Conservation (phyloP, 2,329 filamentous ascomycete species). For the Exserohilum rostratum region DNA sequence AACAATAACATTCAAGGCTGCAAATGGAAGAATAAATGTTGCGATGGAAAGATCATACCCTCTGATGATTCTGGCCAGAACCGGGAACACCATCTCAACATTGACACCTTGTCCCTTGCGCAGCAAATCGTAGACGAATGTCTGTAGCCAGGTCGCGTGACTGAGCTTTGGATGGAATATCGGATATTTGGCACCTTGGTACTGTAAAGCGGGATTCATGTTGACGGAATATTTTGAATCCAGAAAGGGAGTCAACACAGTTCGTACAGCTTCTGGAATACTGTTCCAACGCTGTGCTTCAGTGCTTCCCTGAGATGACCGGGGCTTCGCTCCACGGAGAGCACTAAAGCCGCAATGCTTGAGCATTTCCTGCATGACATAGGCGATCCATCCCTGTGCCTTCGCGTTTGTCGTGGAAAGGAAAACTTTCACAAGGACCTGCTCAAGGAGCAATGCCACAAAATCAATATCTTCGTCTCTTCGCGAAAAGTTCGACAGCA, state of each 20-base stretch:
- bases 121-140: slow-evolving; percentile 81
- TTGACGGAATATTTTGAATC: slow-evolving; percentile 80
- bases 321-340: slow-evolving; percentile 58
- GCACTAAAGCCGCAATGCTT: slow-evolving; percentile 74
- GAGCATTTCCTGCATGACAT: slow-evolving; percentile 90
- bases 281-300: slow-evolving; percentile 76
- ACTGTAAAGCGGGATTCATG: slow-evolving; percentile 36
- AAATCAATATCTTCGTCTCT: slow-evolving; percentile 83
- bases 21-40: slow-evolving; percentile 86
- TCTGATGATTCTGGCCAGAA: slow-evolving; percentile 80
- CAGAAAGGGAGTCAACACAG: slow-evolving; percentile 85
- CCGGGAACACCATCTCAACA: slow-evolving; percentile 77
- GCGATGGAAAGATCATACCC: slow-evolving; percentile 86
- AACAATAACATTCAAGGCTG: slow-evolving; percentile 81
- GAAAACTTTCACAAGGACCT: slow-evolving; percentile 90
- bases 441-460: slow-evolving; percentile 80
- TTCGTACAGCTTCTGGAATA: slow-evolving; percentile 77
- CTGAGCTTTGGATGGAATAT: slow-evolving; percentile 72
- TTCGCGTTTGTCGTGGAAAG: slow-evolving; percentile 86
- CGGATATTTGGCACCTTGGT: slow-evolving; percentile 64
- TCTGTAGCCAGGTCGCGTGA: slow-evolving; percentile 82
- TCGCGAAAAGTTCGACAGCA: slow-evolving; percentile 83
- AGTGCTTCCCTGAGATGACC: slow-evolving; percentile 60
- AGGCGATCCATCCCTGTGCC: slow-evolving; percentile 89
- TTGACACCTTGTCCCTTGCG: slow-evolving; percentile 76